Evolutionary conservation across 345 rosid species (phyloP).

Genomic region (Mallotus nudiflorus): DNA sequence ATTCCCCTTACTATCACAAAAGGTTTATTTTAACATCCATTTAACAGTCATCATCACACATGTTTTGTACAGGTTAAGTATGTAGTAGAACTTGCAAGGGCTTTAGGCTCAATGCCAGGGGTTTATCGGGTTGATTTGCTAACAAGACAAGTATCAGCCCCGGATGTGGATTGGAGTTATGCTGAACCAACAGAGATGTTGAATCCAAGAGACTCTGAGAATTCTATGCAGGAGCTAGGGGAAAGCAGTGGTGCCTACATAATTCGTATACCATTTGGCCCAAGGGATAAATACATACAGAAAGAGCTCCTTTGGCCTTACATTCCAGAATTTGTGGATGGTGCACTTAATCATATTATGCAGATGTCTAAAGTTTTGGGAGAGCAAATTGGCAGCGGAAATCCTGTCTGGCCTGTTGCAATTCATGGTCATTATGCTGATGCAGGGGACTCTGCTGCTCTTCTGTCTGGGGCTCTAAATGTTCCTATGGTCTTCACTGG

Average conservation of each 20-base stretch:
- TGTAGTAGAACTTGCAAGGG: constrained; percentile 89
- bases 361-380: constrained; percentile 95
- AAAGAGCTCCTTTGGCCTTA: constrained; percentile 96
- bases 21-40: background rate
- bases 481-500: constrained; percentile 97
- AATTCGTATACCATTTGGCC: constrained; percentile 93
- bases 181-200: constrained; percentile 96
- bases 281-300: constrained; percentile 73
- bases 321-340: constrained; percentile 94
- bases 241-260: constrained; percentile 97
- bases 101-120: constrained; percentile 84
- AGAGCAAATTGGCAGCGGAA: constrained; percentile 82
- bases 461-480: constrained; percentile 88
- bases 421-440: constrained; percentile 98
- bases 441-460: constrained; percentile 93
- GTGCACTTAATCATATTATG: constrained; percentile 80
- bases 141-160: constrained; percentile 75
- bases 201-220: constrained; percentile 66
- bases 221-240: constrained; percentile 71
- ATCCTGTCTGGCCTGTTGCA: constrained; percentile 90
- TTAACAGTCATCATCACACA: background rate
- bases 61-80: constrained; percentile 57
- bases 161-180: constrained; percentile 88
- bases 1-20: constrained; percentile 7
- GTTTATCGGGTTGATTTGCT: constrained; percentile 83